Evolutionary conservation across 208 protist species (phyloP), one percentile per base, ranked within the genome.

Genomic region (Balamuthia mandrillaris): DNA sequence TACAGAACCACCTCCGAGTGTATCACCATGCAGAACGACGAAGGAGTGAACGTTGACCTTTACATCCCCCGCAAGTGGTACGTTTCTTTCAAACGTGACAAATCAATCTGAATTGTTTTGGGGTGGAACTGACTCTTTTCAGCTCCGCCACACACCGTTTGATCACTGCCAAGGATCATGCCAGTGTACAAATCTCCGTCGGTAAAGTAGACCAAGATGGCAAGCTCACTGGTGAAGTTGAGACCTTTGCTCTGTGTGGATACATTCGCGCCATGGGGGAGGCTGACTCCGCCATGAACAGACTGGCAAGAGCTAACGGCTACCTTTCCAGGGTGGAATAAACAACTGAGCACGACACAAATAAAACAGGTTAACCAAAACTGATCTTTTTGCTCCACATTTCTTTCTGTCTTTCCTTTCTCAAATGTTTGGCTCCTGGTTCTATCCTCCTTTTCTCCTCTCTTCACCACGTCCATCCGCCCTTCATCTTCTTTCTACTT

Each of bases 171-270:
- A 96, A 94, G 86, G 97, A 98, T 91, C 95, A 98, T 94, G 96
- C 96, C 54, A 89, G 95, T 42, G 94, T 98, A 49, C 97, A 98
- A 96, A 94, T 98, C 90, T 93, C 95, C 85, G 94, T 99, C 86
- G 96, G 95, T 77, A 92, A 97, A 85, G 96, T 99, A 47, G 93
- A 97, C 66, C 78, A 89, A 75, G 93, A 94, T 84, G 96, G 96
- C 86, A 91, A 93, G 75, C 41, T 90, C 56, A 95, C 94, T 89
- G 96, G 96, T 77, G 94, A 95, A 61, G 95, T 90, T 88, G 97
- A 92, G 84, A 95, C 96, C 47, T 91, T 97, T 86, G 96, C 95
- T 93, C 95, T 99, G 86, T 95, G 93, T 86, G 97, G 97, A 85
- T 97, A 96, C 90, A 84, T 99, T 51, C 95, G 97, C 83, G 87